Base-by-base conservation (phyloP, 1,139 yeast species). In the Kodamaea anthophila region DNA sequence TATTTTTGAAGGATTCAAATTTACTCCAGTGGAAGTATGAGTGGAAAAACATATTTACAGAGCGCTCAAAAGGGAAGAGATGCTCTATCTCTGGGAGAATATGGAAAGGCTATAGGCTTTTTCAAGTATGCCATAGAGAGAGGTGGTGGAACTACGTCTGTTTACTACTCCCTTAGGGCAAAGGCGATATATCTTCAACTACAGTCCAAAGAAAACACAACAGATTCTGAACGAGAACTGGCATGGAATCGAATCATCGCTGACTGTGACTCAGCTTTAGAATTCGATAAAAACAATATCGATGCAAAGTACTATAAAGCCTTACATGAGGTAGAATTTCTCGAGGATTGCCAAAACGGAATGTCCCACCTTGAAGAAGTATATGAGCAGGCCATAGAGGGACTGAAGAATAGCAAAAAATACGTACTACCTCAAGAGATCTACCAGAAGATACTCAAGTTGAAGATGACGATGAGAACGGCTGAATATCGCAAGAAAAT, bases 231-330 rank as follows among this genome's bases (percentile, higher is more conserved):
- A n/a, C n/a, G n/a, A n/a, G n/a, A n/a, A n/a, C 37, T 37, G 9
- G 38, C 36, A 12, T 46, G 48, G 51, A 38, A 42, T 24, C 43
- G 46, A 23, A 40, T 41, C 2, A 19, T 26, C 13, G 45, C 38
- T 3, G 68, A 62, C 36, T 51, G 60, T 29, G 39, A 44, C n/a
- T 35, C 36, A 15, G 61, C 66, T 3, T 28, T 61, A 15, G 50
- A 48, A 13, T 32, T 53, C n/a, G 55, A 55, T 23, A 29, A 33
- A 18, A 30, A 28, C 21, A 42, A 43, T 30, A 34, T 44, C 23
- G 51, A 47, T 32, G 47, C 43, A 22, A 42, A 51, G 49, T 45
- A 53, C 46, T 39, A 55, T 44, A 29, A 42, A 39, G 41, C 55
- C 35, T 41, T 60, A 36, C 33, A 44, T 36, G 29, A 57, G 44